A percentile compares a stretch with the other conserved stretches of the same genome.
phyloP scores from a whole-genome alignment of 352 stramenopile genomes.

The Phytopythium boreale region DNA sequence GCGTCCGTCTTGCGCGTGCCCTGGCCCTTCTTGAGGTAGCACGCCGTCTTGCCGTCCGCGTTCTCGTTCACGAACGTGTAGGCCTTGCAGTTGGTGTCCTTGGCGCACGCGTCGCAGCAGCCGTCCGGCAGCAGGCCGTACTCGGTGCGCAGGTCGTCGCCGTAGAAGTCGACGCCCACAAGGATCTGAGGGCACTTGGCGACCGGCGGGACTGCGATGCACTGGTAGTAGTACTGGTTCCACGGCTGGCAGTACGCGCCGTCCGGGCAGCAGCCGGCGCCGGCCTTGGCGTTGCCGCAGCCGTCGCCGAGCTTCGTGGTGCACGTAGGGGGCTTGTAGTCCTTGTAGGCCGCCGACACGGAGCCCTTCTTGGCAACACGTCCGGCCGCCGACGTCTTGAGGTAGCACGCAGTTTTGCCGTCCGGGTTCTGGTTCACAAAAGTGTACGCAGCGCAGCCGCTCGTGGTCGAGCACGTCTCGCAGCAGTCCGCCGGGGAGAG shows the following conservation, averaged over 20 bases:
- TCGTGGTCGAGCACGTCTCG: conserved; percentile 33
- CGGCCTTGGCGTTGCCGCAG: conserved; percentile 22
- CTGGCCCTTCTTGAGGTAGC: conserved; percentile 46
- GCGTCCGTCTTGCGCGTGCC: conserved; percentile 24
- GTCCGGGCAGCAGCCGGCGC: conserved; percentile 31
- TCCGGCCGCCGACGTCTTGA: conserved; percentile 35
- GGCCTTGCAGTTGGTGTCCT: conserved; percentile 27
- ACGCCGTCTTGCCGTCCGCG: conserved; percentile 40
- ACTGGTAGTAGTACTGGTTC: conserved; percentile 63
- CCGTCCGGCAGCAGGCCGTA: conserved; percentile 35
- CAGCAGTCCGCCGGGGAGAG: conserved; percentile 35
- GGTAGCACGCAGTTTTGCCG: conserved; percentile 46
- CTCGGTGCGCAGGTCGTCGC: conserved; percentile 37
- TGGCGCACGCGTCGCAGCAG: conserved; percentile 50
- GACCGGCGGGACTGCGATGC: conserved; percentile 29
- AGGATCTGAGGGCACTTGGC: conserved; percentile 36
- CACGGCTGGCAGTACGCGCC: conserved; percentile 61
- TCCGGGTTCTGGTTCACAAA: conserved; percentile 58
- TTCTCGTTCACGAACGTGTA: conserved; percentile 70
- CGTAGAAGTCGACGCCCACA: conserved; percentile 35
- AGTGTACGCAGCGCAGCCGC: conserved; percentile 50
- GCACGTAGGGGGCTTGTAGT: conserved; percentile 14
- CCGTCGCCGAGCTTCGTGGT: conserved; percentile 8
- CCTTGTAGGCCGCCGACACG: conserved; percentile 24
- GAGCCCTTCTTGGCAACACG: conserved; percentile 24